Evolutionary conservation across 2,329 filamentous ascomycete genomes (phyloP).

Genomic region (Stemphylium lycopersici): DNA sequence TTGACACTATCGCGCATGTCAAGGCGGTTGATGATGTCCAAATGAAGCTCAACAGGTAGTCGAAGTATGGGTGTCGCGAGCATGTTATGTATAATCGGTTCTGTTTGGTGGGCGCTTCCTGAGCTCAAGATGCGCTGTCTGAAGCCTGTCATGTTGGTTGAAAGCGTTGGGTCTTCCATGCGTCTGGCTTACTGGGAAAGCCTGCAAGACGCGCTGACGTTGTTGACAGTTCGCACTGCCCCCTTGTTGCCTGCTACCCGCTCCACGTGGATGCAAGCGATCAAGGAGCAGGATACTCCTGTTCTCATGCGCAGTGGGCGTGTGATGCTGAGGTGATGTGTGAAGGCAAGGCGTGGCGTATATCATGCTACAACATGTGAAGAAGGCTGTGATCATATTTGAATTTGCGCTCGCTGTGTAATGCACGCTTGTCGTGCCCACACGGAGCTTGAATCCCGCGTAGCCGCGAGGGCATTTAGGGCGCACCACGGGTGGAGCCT

Average conservation of each 20-base stretch:
- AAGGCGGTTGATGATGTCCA: slow-evolving; percentile 27
- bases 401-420: slow-evolving; percentile 8
- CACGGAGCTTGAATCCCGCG: slow-evolving; percentile 13
- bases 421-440: slow-evolving; percentile 15
- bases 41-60: slow-evolving; percentile 35
- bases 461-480: slow-evolving; percentile 3
- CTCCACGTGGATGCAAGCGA: not conserved
- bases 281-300: not conserved
- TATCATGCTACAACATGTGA: not conserved
- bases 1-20: slow-evolving; percentile 27
- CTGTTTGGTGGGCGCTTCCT: not conserved
- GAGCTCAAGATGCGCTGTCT: not conserved
- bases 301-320: not conserved
- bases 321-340: not conserved
- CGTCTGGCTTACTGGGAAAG: slow-evolving; percentile 8
- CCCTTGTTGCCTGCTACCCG: not conserved
- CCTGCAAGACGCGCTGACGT: not conserved
- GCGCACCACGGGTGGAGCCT: slow-evolving; percentile 8
- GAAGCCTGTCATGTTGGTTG: slow-evolving; percentile 1
- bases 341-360: not conserved
- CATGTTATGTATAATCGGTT: slow-evolving; percentile 14
- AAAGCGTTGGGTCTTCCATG: not conserved
- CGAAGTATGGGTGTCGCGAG: slow-evolving; percentile 21
- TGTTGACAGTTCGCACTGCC: not conserved
- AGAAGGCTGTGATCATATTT: slow-evolving; percentile 8